phyloP scores from a whole-genome alignment of 768 basidiomycete genomes.

The Suillus bovinus region DNA sequence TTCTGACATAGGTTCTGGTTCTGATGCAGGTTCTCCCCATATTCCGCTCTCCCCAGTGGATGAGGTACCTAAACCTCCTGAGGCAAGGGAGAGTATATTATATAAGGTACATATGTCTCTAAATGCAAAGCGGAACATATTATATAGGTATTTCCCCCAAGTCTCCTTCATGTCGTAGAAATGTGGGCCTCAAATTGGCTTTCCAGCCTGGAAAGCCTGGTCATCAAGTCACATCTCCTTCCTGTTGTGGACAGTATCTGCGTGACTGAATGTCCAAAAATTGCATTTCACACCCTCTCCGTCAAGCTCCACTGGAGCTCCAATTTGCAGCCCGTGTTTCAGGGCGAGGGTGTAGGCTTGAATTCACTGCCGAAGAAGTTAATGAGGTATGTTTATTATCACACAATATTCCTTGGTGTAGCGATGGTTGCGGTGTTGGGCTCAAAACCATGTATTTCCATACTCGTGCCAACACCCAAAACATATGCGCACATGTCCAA shows the following conservation, averaged over 20 bases:
- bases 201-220: background rate
- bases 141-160: background rate
- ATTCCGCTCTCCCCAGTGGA: background rate
- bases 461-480: no score
- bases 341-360: background rate
- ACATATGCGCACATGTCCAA: no score
- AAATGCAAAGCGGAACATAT: background rate
- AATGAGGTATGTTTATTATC: background rate
- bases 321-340: background rate
- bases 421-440: no score
- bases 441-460: no score
- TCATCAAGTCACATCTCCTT: background rate
- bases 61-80: background rate
- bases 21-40: background rate
- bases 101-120: background rate
- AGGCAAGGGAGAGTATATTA: background rate
- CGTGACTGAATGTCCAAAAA: background rate
- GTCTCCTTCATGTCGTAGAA: background rate
- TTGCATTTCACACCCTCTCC: background rate
- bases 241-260: background rate
- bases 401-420: background rate
- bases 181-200: background rate
- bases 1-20: background rate
- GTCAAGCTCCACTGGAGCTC: background rate
- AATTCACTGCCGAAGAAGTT: background rate